These are phyloP conservation scores for Exophiala spinifera DNA, from an alignment of 2,329 filamentous ascomycete species.

Conservation along the genomic window DNA sequence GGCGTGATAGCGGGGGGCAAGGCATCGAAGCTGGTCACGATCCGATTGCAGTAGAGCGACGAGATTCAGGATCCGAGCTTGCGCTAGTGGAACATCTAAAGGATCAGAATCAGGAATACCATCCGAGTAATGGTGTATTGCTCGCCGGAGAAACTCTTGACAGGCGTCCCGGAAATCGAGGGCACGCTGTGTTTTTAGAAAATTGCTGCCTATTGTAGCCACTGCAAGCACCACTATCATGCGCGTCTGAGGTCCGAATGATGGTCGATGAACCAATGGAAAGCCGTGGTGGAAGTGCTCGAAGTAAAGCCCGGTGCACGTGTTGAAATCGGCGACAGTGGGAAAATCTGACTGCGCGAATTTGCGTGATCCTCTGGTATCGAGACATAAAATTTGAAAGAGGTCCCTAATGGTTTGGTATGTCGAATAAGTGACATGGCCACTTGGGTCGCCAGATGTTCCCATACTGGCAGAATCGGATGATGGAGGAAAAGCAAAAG, in stretches of 20 bases:
- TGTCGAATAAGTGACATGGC: slow-evolving; percentile 11
- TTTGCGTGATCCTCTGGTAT: slow-evolving; percentile 32
- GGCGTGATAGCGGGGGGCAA: slow-evolving; percentile 23
- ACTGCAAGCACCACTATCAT: slow-evolving; percentile 43
- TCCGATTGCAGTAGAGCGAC: slow-evolving; percentile 21
- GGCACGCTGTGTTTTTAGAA: slow-evolving; percentile 30
- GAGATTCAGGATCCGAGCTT: slow-evolving; percentile 24
- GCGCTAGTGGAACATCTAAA: slow-evolving; percentile 16
- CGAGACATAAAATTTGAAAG: slow-evolving; percentile 36
- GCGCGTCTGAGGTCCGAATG: slow-evolving; percentile 39
- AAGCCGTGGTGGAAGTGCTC: slow-evolving; percentile 40
- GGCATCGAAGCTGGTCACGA: slow-evolving; percentile 15
- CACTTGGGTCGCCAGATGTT: not conserved
- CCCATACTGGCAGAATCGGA: slow-evolving; percentile 1
- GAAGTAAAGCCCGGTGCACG: slow-evolving; percentile 38
- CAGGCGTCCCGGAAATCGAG: slow-evolving; percentile 36
- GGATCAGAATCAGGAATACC: slow-evolving; percentile 5
- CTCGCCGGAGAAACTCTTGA: slow-evolving; percentile 43
- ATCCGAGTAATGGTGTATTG: slow-evolving; percentile 28
- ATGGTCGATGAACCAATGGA: slow-evolving; percentile 40
- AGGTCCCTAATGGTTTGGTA: slow-evolving; percentile 33
- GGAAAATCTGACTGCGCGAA: slow-evolving; percentile 37
- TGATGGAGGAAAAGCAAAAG: slow-evolving; percentile 16
- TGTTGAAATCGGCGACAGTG: slow-evolving; percentile 28
- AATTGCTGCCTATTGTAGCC: slow-evolving; percentile 41